Evolutionary conservation across 2,329 filamentous ascomycete genomes (phyloP).

Genomic region (Neophaeococcomyces aloes): DNA sequence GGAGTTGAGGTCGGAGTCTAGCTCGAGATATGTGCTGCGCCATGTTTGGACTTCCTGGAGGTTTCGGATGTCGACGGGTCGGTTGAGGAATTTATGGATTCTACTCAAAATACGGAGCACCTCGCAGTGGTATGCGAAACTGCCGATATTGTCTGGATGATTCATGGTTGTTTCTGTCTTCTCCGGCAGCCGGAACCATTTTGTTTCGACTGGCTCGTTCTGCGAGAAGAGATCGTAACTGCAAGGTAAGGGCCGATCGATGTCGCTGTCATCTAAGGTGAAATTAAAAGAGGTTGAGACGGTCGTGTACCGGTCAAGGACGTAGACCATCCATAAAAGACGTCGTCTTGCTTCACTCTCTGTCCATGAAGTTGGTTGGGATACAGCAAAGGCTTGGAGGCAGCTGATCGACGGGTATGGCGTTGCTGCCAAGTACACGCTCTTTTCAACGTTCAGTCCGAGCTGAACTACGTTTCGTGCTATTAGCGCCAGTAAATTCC

Average conservation of each 20-base stretch:
- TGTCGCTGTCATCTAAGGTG: slow-evolving; percentile 76
- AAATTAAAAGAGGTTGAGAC: slow-evolving; percentile 89
- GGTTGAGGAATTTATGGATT: slow-evolving; percentile 80
- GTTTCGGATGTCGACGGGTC: slow-evolving; percentile 78
- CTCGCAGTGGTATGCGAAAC: slow-evolving; percentile 84
- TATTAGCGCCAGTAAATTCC: slow-evolving; percentile 84
- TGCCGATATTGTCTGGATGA: slow-evolving; percentile 69
- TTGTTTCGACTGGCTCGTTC: slow-evolving; percentile 73
- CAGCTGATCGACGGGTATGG: slow-evolving; percentile 82
- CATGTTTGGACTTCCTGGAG: slow-evolving; percentile 77
- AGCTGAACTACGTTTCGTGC: slow-evolving; percentile 81
- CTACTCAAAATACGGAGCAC: slow-evolving; percentile 77
- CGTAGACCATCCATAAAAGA: slow-evolving; percentile 89
- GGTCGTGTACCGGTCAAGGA: slow-evolving; percentile 81
- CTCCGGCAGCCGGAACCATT: slow-evolving; percentile 59
- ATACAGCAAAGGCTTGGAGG: slow-evolving; percentile 69
- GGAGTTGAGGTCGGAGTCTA: slow-evolving; percentile 65
- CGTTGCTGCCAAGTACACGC: slow-evolving; percentile 66
- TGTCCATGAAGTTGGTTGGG: slow-evolving; percentile 73
- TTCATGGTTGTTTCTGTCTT: slow-evolving; percentile 53
- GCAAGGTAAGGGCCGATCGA: slow-evolving; percentile 76
- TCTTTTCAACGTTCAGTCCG: slow-evolving; percentile 72
- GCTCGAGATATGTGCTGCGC: slow-evolving; percentile 76
- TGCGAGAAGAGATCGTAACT: slow-evolving; percentile 76
- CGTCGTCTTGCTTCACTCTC: slow-evolving; percentile 78